Evolutionary conservation across 1,284 basidiomycete genomes (phyloP).

Genomic region (Cystobasidiaceae sp.): DNA sequence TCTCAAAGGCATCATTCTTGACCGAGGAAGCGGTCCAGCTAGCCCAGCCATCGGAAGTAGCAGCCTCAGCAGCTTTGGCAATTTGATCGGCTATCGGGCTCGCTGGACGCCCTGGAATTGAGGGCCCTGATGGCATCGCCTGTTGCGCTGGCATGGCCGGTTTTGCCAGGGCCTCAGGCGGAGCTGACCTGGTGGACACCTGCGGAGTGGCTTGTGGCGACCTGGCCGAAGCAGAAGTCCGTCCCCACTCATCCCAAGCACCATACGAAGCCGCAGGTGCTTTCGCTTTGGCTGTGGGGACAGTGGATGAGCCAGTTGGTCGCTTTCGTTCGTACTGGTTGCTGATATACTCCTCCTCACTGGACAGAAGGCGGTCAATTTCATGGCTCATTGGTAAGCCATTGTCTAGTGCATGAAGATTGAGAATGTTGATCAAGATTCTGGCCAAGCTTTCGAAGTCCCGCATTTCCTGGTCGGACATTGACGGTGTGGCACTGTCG

Average conservation of each 20-base stretch:
- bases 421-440: slow-evolving; percentile 35
- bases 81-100: background rate
- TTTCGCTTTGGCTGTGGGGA: background rate
- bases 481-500: background rate
- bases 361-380: background rate
- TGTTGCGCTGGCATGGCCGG: background rate
- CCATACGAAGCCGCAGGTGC: background rate
- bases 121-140: background rate
- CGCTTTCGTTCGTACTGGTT: background rate
- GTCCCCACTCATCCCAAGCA: background rate
- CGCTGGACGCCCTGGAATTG: background rate
- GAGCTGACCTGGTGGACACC: background rate
- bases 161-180: background rate
- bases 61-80: background rate
- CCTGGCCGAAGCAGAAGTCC: background rate
- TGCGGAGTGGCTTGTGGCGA: too few relatives aligned
- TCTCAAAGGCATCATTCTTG: slow-evolving; percentile 11
- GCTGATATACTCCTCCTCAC: slow-evolving; percentile 1
- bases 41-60: background rate
- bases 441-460: slow-evolving; percentile 36
- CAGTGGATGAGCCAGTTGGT: background rate
- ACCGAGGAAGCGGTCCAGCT: background rate
- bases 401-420: slow-evolving; percentile 21
- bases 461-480: slow-evolving; percentile 33
- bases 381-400: background rate